Base-by-base conservation (phyloP, 2,329 filamentous ascomycete species). In the Aureobasidium sp. region DNA sequence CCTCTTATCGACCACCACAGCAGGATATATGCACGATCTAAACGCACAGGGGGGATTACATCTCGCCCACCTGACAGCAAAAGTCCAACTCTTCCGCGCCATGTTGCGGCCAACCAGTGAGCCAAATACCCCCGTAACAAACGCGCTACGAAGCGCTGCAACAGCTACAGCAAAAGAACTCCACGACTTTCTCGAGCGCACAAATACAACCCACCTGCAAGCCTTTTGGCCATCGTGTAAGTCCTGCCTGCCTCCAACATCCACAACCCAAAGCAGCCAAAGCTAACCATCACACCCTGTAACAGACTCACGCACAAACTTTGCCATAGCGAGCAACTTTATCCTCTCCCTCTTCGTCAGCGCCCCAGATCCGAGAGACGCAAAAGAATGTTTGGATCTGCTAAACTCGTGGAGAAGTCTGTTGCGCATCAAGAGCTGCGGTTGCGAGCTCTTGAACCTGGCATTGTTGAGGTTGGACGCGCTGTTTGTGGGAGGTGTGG, bases 1-100 rank as follows among this genome's bases (percentile, higher is more conserved):
- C 9, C 57, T 62, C 1, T 21, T 47, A 6, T 61, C 58, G 8
- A 61, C 60, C 1, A 46, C 42, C 5, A 49, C 43, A 10, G 4
- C 9, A 38, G 61, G n/a, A 35, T 59, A 38, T 50, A 47, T 15
- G 62, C 70, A 80, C 10, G 76, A 78, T 25, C 73, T 81, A 29
- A 75, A 79, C 43, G 61, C 73, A 65, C 65, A 68, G 50, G 74
- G 78, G 1, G 79, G 77, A 42, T 69, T 82, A 9, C 77, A 81
- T 54, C 72, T 82, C 2, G 77, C 79, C 0, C 81, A 81, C 63
- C 76, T 78, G 50, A 77, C 78, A 0, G 77, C 79, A 0, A 79
- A 81, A 60, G 78, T 81, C 57, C 75, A 78, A 43, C 73, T 81
- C 2, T 78, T 81, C 65, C 76, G 79, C 2, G 75, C 75, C 4